Percentiles rank a stretch among this genome's conserved stretches.
These are phyloP conservation scores for Hypoxylon rickii DNA, from an alignment of 495 filamentous ascomycete species.

Conservation along the genomic window DNA sequence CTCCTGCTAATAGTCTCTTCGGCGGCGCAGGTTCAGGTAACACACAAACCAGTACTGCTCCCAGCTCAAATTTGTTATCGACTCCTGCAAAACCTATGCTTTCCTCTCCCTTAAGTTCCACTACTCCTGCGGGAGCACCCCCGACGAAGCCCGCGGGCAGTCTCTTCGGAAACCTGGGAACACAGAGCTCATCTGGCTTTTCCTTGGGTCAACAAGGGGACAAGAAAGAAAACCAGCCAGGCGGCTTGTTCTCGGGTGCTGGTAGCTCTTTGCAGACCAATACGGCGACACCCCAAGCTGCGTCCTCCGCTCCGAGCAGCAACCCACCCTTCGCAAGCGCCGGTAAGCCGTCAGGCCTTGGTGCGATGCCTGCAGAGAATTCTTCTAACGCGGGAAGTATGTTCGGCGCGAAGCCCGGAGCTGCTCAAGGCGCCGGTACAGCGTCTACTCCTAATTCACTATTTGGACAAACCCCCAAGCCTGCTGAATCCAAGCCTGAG, in stretches of 20 bases:
- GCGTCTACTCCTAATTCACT: slow-evolving; percentile 2
- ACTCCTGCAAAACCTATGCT: slow-evolving; percentile 50
- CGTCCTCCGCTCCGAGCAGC: slow-evolving; percentile 10
- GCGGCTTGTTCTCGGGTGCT: slow-evolving; percentile 18
- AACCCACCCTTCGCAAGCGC: slow-evolving; percentile 23
- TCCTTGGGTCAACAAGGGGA: slow-evolving; percentile 21
- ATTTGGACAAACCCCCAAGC: slow-evolving; percentile 30
- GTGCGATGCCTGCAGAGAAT: slow-evolving; percentile 29
- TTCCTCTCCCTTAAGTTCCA: slow-evolving; percentile 54
- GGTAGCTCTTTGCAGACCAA: slow-evolving; percentile 14
- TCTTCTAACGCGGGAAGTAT: slow-evolving; percentile 13
- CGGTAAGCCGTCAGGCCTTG: slow-evolving; percentile 21
- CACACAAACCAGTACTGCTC: slow-evolving; percentile 39
- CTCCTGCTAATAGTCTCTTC: slow-evolving; percentile 40
- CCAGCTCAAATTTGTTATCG: slow-evolving; percentile 13
- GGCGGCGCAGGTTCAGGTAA: slow-evolving; percentile 46
- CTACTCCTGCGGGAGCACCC: slow-evolving; percentile 68
- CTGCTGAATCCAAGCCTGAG: slow-evolving; percentile 30
- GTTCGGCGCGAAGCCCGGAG: slow-evolving; percentile 29
- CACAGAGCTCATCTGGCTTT: slow-evolving; percentile 24
- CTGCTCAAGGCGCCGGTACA: slow-evolving; percentile 13
- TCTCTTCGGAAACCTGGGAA: slow-evolving; percentile 26
- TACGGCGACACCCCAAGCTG: slow-evolving; percentile 19
- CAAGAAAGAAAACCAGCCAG: slow-evolving; percentile 22
- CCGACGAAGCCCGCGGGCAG: slow-evolving; percentile 43